Conservation (phyloP, 1,284 basidiomycete genomes). For the Apiotrichum porosum region DNA sequence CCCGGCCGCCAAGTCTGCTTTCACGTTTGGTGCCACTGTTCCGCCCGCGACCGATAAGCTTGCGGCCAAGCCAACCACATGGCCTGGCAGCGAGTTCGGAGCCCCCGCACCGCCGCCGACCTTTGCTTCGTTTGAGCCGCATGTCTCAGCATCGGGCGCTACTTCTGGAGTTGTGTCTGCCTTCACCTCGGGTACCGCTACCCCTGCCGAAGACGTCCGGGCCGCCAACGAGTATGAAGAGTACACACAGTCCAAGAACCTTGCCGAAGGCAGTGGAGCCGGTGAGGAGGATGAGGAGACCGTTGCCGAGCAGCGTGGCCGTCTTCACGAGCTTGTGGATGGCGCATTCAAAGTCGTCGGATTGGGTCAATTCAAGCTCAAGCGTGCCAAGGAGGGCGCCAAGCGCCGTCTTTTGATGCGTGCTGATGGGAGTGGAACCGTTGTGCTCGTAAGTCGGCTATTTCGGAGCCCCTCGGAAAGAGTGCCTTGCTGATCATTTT, state of each 20-base stretch:
- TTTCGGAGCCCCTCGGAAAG: not conserved
- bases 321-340: conserved; percentile 58
- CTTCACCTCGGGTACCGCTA: not conserved
- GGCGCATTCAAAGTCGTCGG: conserved; percentile 47
- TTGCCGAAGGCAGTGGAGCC: conserved; percentile 35
- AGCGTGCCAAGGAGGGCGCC: conserved; percentile 28
- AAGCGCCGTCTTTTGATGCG: conserved; percentile 44
- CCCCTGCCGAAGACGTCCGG: conserved; percentile 8
- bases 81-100: conserved; percentile 14
- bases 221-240: conserved; percentile 22
- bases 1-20: conserved; percentile 1
- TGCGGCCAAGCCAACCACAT: conserved; percentile 9
- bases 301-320: conserved; percentile 57
- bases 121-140: no score
- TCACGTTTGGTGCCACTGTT: conserved; percentile 12
- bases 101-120: no score
- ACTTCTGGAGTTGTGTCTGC: conserved; percentile 18
- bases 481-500: not conserved
- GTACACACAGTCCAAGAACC: conserved; percentile 31
- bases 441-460: conserved; percentile 37
- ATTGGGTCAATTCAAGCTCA: conserved; percentile 40
- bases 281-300: conserved; percentile 75
- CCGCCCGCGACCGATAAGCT: not conserved
- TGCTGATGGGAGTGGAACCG: conserved; percentile 37
- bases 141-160: conserved; percentile 20